A percentile compares a stretch with the other conserved stretches of the same genome.
Evolutionary conservation across 2,329 filamentous ascomycete genomes (phyloP).

Genomic region (Apiospora pterosperma): DNA sequence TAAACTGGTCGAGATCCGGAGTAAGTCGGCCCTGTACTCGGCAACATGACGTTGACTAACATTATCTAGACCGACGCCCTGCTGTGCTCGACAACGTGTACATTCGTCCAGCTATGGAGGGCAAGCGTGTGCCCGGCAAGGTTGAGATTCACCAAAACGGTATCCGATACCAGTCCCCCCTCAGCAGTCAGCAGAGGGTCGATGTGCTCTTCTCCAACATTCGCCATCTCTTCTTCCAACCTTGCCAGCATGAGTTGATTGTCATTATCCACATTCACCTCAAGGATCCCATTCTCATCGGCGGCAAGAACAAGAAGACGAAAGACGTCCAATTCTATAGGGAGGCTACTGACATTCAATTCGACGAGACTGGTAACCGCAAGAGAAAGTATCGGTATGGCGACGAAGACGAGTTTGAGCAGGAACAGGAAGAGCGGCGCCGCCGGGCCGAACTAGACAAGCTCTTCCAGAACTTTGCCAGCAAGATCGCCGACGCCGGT

Average conservation of each 20-base stretch:
- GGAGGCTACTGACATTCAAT: conserved; percentile 97
- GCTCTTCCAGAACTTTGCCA: conserved; percentile 92
- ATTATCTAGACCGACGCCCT: conserved; percentile 75
- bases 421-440: conserved; percentile 93
- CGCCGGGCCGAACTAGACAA: conserved; percentile 89
- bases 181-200: conserved; percentile 77
- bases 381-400: conserved; percentile 97
- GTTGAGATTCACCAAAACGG: conserved; percentile 98
- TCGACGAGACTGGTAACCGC: conserved; percentile 96
- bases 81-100: conserved; percentile 91
- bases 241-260: conserved; percentile 91
- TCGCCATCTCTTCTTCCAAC: conserved; percentile 98
- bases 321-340: conserved; percentile 98
- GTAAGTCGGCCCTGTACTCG: conserved; percentile 44
- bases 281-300: conserved; percentile 96
- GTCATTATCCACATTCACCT: conserved; percentile 98
- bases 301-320: conserved; percentile 88
- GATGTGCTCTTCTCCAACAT: conserved; percentile 98
- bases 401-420: conserved; percentile 97
- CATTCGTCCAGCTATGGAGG: conserved; percentile 91
- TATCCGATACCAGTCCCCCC: conserved; percentile 86
- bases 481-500: conserved; percentile 95
- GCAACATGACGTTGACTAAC: conserved; percentile 33
- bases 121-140: conserved; percentile 92
- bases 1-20: conserved; percentile 91